Percentiles rank a stretch among this genome's conserved stretches.
Evolutionary conservation across 2,329 filamentous ascomycete species (phyloP).

Genomic region (Penicillium sp.): DNA sequence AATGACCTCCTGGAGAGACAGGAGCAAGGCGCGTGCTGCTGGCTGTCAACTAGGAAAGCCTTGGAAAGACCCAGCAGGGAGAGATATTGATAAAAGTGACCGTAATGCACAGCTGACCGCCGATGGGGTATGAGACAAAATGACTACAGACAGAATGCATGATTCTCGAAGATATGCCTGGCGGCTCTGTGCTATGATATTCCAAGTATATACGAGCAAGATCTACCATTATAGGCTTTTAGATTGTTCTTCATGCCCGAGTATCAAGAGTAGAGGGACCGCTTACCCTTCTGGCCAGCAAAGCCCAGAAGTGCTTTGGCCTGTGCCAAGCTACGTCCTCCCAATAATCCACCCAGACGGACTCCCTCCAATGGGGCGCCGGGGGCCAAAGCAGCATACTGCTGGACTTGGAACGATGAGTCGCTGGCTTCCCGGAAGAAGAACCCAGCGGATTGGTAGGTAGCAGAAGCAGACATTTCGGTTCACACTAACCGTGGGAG

Average conservation of each 20-base stretch:
- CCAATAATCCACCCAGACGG: background rate
- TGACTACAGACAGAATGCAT: background rate
- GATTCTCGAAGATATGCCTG: background rate
- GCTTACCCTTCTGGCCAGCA: background rate
- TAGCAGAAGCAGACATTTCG: background rate
- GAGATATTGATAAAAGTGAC: too few species aligned
- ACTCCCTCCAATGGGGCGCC: background rate
- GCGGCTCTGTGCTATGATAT: background rate
- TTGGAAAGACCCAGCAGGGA: too few species aligned
- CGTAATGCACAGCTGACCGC: background rate
- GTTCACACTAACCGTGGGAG: background rate
- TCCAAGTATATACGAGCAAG: background rate
- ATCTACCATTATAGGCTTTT: background rate
- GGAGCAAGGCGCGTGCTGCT: too few species aligned
- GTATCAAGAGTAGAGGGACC: background rate
- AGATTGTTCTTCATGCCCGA: background rate
- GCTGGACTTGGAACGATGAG: background rate
- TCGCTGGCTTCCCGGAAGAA: background rate
- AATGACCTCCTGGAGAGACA: too few species aligned
- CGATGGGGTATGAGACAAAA: background rate
- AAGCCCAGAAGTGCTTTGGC: background rate
- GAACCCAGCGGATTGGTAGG: background rate
- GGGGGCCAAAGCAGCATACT: background rate
- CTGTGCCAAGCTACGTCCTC: background rate
- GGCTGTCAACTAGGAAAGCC: too few species aligned